A percentile compares a stretch with the other conserved stretches of the same genome.
Evolutionary conservation across 2,329 filamentous ascomycete genomes (phyloP).

Genomic region (Venturia pyrina): DNA sequence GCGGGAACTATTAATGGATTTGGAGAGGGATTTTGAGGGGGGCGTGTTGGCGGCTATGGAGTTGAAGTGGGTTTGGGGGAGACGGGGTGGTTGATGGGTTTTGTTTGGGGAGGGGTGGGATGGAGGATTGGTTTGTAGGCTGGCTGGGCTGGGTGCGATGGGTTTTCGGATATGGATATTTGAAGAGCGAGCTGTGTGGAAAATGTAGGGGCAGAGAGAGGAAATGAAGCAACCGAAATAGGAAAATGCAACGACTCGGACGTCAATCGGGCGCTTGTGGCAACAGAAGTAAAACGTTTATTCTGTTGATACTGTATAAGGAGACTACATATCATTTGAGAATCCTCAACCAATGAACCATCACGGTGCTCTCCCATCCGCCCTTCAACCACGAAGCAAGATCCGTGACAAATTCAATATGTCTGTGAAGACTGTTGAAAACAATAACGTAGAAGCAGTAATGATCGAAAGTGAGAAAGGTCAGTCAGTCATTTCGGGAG

Average conservation of each 20-base stretch:
- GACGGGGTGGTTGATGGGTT: no score
- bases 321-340: not conserved
- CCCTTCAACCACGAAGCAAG: not conserved
- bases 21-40: not conserved
- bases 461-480: not conserved
- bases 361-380: not conserved
- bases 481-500: not conserved
- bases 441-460: not conserved
- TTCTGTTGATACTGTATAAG: not conserved
- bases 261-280: no score
- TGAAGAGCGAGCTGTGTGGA: no score
- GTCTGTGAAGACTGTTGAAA: not conserved
- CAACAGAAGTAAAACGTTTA: not conserved
- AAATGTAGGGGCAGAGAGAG: no score
- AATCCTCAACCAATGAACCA: not conserved
- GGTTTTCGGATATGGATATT: no score
- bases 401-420: not conserved
- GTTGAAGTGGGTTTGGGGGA: not conserved
- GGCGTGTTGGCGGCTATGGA: not conserved
- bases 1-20: not conserved
- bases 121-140: no score
- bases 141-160: no score
- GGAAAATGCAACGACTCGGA: no score
- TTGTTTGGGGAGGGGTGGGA: no score
- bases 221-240: no score